Evolutionary conservation across 768 basidiomycete species (phyloP).

Genomic region (Xerocomellus intermedius): DNA sequence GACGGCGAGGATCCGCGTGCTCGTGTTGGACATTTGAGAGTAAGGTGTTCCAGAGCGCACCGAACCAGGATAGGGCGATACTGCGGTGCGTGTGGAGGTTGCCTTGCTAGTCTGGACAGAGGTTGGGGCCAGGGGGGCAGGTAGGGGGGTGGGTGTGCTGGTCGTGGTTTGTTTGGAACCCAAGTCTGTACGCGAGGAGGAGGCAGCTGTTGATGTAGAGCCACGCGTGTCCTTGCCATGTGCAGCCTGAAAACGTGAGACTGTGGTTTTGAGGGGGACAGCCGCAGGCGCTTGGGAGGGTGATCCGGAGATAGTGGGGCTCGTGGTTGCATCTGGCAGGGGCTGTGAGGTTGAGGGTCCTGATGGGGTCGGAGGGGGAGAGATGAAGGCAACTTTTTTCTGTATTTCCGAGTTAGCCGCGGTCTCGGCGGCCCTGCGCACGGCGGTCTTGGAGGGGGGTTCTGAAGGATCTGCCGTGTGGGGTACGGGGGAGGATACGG

Average conservation of each 20-base stretch:
- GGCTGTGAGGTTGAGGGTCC: constrained; percentile 48
- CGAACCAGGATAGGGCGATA: constrained; percentile 66
- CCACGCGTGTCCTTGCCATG: constrained; percentile 68
- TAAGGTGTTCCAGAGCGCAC: constrained; percentile 81
- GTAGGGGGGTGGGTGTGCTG: constrained; percentile 47
- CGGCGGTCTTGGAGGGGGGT: constrained; percentile 27
- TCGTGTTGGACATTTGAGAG: constrained; percentile 70
- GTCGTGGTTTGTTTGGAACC: constrained; percentile 44
- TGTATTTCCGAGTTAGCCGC: constrained; percentile 46
- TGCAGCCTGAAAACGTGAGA: constrained; percentile 74
- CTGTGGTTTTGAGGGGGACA: constrained; percentile 55
- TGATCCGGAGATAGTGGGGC: constrained; percentile 33
- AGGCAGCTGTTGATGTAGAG: constrained; percentile 61
- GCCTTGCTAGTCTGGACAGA: constrained; percentile 51
- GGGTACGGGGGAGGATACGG: constrained; percentile 33
- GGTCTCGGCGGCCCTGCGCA: constrained; percentile 40
- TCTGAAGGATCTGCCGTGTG: constrained; percentile 20
- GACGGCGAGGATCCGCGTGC: constrained; percentile 72
- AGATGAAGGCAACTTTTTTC: constrained; percentile 88
- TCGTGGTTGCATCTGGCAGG: constrained; percentile 46
- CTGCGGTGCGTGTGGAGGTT: constrained; percentile 61
- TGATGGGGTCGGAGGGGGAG: constrained; percentile 70
- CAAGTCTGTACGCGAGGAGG: constrained; percentile 62
- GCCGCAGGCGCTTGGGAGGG: constrained; percentile 26
- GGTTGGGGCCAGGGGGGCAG: constrained; percentile 59